Conservation (phyloP, 2,329 filamentous ascomycete genomes). For the Escovopsis weberi region DNA sequence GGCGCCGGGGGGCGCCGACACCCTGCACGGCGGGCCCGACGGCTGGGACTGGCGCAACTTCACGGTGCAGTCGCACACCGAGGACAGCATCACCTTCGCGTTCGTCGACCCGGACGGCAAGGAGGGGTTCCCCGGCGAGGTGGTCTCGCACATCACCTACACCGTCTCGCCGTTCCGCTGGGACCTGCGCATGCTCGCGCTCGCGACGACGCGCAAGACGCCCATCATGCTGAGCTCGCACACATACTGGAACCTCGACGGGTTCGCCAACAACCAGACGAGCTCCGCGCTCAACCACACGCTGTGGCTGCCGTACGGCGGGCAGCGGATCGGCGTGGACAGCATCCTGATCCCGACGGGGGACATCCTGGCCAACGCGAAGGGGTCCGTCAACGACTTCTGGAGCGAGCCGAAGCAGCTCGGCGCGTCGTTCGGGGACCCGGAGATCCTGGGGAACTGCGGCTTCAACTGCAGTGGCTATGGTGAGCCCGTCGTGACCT, state of each 20-base stretch:
- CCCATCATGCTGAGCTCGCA: constrained; percentile 68
- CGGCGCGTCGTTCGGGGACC: constrained; percentile 50
- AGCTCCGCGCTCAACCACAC: constrained; percentile 54
- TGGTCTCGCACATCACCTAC: constrained; percentile 61
- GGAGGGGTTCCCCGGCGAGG: constrained; percentile 66
- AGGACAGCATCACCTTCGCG: constrained; percentile 58
- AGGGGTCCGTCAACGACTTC: constrained; percentile 61
- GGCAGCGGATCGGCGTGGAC: constrained; percentile 54
- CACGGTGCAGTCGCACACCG: constrained; percentile 54
- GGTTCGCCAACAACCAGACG: constrained; percentile 60
- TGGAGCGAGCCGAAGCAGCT: constrained; percentile 72
- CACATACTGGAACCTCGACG: constrained; percentile 75
- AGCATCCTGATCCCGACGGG: constrained; percentile 62
- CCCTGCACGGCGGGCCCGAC: constrained; percentile 53
- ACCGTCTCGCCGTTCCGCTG: constrained; percentile 51
- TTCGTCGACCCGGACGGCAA: constrained; percentile 59
- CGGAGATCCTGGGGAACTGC: constrained; percentile 57
- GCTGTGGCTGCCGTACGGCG: constrained; percentile 57
- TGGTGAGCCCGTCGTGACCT: constrained; percentile 33
- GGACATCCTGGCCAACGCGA: constrained; percentile 54
- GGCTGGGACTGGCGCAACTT: constrained; percentile 72
- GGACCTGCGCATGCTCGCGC: constrained; percentile 58
- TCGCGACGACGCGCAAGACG: constrained; percentile 58
- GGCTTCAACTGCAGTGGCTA: constrained; percentile 74
- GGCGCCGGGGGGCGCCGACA: constrained; percentile 41